Percentiles rank a stretch among this genome's conserved stretches.
These are phyloP conservation scores for Rhizoctonia solani DNA, from an alignment of 1,284 basidiomycete genomes.

Conservation along the genomic window DNA sequence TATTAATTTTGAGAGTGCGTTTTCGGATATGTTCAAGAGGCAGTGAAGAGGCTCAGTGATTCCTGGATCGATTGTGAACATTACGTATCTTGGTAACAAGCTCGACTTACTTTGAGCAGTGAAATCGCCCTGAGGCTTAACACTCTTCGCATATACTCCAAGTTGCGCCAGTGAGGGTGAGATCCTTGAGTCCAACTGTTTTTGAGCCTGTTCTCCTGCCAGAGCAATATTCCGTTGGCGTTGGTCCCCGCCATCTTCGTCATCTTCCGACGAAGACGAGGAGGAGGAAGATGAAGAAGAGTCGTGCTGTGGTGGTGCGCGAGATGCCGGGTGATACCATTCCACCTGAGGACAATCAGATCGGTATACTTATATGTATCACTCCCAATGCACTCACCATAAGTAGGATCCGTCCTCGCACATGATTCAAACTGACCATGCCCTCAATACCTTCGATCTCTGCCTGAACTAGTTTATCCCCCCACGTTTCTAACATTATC, in stretches of 20 bases:
- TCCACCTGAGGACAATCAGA: conserved; percentile 21
- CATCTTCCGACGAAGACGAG: conserved; percentile 8
- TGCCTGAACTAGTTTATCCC: conserved; percentile 41
- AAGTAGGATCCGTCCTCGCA: conserved; percentile 42
- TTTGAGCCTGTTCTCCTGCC: conserved; percentile 22
- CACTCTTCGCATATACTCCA: conserved; percentile 32
- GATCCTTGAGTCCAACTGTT: conserved; percentile 23
- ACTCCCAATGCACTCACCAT: conserved; percentile 40
- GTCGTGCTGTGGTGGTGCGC: conserved; percentile 11
- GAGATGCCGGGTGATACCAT: conserved; percentile 30
- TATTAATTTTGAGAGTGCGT: conserved; percentile 41
- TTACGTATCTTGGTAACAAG: neutral
- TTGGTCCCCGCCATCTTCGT: conserved; percentile 6
- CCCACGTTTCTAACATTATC: conserved; percentile 44
- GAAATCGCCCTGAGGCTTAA: conserved; percentile 34
- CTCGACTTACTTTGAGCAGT: conserved; percentile 1
- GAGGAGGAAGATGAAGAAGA: conserved; percentile 28
- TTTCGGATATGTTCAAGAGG: conserved; percentile 44
- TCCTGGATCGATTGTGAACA: neutral
- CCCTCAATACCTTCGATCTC: conserved; percentile 34
- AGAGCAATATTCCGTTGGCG: conserved; percentile 4
- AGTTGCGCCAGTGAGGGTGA: conserved; percentile 24
- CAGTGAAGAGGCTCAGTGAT: conserved; percentile 39
- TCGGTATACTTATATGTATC: neutral
- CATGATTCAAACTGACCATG: conserved; percentile 40